Conservation (phyloP, 148 eudicot genomes). For the Chenopodium berlandieri region DNA sequence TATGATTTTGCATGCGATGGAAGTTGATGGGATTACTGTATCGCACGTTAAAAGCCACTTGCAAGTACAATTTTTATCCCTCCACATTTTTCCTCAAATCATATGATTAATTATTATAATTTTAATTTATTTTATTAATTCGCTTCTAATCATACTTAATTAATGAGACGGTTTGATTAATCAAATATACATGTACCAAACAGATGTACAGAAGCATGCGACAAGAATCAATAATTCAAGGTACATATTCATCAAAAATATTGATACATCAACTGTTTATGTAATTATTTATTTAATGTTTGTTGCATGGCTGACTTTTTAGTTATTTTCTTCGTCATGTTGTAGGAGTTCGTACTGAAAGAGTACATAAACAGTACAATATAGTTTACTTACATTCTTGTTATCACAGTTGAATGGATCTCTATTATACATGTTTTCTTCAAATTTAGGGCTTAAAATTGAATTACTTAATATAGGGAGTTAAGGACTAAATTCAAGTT, state of each 20-base stretch:
- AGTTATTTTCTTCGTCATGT: not conserved
- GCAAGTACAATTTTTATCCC: conserved; percentile 6
- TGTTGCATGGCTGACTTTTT: not conserved
- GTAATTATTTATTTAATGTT: not conserved
- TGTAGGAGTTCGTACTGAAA: not conserved
- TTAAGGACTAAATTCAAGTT: no score
- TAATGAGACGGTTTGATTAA: not conserved
- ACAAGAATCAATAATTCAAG: conserved; percentile 2
- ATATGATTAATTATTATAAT: no score
- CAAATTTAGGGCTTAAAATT: no score
- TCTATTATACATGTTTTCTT: no score
- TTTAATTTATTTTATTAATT: not conserved
- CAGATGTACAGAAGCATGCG: conserved; percentile 22
- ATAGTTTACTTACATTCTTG: no score
- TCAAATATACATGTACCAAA: not conserved
- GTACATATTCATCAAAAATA: not conserved
- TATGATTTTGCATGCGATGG: conserved; percentile 18
- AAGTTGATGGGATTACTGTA: conserved; percentile 11
- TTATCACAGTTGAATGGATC: no score
- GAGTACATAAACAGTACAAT: no score
- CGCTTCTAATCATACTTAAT: not conserved
- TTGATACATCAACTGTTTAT: not conserved
- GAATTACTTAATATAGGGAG: no score
- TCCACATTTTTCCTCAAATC: not conserved
- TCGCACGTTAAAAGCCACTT: conserved; percentile 32